Evolutionary conservation across 1,139 yeast species (phyloP).

Genomic region (Magnusiomyces ingens): DNA sequence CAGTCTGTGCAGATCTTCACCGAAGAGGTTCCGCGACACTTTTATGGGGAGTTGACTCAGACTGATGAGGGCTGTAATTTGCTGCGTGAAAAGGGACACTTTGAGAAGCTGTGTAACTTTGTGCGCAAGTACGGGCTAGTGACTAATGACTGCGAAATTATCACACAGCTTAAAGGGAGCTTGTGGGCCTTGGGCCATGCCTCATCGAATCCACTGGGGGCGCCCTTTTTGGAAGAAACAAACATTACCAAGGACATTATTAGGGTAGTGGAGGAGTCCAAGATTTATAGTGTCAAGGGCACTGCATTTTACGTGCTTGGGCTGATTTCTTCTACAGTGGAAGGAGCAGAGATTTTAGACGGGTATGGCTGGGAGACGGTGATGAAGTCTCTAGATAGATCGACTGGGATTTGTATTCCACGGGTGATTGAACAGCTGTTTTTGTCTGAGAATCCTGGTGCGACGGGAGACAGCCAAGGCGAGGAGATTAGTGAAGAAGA

Average conservation of each 20-base stretch:
- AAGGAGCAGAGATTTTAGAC: conserved; percentile 82
- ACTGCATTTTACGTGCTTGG: conserved; percentile 77
- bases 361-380: conserved; percentile 72
- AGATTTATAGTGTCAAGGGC: conserved; percentile 61
- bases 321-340: conserved; percentile 60
- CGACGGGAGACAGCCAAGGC: conserved; percentile 2
- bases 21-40: conserved; percentile 48
- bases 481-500: conserved; percentile 18
- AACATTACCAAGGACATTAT: conserved; percentile 52
- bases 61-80: conserved; percentile 72
- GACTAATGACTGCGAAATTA: conserved; percentile 18
- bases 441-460: conserved; percentile 8
- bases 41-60: conserved; percentile 71
- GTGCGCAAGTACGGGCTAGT: conserved; percentile 33
- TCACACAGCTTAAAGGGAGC: conserved; percentile 57
- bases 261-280: conserved; percentile 46
- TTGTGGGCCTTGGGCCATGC: conserved; percentile 87
- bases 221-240: conserved; percentile 57
- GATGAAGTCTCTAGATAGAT: conserved; percentile 45
- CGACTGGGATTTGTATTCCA: conserved; percentile 41
- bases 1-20: not conserved
- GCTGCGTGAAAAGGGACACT: conserved; percentile 43
- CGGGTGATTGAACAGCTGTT: conserved; percentile 18
- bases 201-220: conserved; percentile 58
- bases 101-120: conserved; percentile 39